A percentile compares a stretch with the other conserved stretches of the same genome.
Evolutionary conservation across 2,329 filamentous ascomycete species (phyloP).

Genomic region (Verticillium nubilum): DNA sequence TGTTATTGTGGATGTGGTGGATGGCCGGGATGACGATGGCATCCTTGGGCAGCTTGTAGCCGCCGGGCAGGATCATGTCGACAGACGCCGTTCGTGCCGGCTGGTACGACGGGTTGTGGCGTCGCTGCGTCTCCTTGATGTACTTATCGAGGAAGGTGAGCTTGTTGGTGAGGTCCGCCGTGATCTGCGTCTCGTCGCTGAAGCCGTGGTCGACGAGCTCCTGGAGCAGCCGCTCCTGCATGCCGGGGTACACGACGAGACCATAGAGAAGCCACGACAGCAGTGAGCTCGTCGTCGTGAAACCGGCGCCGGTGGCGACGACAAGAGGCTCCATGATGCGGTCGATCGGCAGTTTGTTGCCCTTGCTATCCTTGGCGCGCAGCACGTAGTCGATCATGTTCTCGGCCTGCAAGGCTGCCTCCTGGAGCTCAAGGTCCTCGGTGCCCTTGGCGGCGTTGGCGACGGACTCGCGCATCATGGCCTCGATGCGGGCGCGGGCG

Average conservation of each 20-base stretch:
- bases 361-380: slow-evolving; percentile 47
- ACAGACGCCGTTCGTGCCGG: slow-evolving; percentile 50
- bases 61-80: slow-evolving; percentile 53
- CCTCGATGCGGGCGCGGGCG: slow-evolving; percentile 23
- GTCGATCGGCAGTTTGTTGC: slow-evolving; percentile 44
- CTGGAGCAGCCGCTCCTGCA: slow-evolving; percentile 52
- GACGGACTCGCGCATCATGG: slow-evolving; percentile 32
- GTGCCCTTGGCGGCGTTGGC: slow-evolving; percentile 28
- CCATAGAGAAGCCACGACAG: slow-evolving; percentile 54
- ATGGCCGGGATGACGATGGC: slow-evolving; percentile 47
- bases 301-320: slow-evolving; percentile 51
- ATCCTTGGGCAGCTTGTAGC: slow-evolving; percentile 48
- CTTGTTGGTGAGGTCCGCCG: slow-evolving; percentile 38
- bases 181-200: slow-evolving; percentile 35
- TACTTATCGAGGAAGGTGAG: slow-evolving; percentile 50
- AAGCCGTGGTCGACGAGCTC: slow-evolving; percentile 48
- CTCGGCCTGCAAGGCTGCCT: slow-evolving; percentile 44
- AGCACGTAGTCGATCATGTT: slow-evolving; percentile 44
- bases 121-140: slow-evolving; percentile 56
- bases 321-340: slow-evolving; percentile 35
- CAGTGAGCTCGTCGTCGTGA: slow-evolving; percentile 54
- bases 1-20: slow-evolving; percentile 48
- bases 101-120: slow-evolving; percentile 57
- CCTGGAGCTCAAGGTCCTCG: slow-evolving; percentile 35
- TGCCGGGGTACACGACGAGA: slow-evolving; percentile 45